Evolutionary conservation across 1,139 yeast species (phyloP), one percentile per base, ranked within the genome.

Genomic region (Yamadazyma friedrichii): DNA sequence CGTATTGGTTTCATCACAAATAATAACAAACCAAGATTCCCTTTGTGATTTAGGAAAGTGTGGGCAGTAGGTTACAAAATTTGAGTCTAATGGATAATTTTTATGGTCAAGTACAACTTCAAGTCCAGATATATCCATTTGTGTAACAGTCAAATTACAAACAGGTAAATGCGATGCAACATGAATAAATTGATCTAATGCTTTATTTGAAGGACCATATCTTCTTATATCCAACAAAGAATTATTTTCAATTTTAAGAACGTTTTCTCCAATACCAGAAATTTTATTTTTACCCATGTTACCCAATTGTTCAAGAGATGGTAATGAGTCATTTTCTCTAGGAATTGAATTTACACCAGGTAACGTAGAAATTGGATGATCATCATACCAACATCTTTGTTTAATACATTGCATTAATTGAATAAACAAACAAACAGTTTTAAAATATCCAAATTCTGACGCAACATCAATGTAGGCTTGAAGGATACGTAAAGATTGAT

Each of bases 401-500:
- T 94, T 93, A 43, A 93, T 73, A 64, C 95, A 82, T 54, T 85
- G 91, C 94, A 93, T 84, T 42, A 88, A 66, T 48, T 70, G 71
- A 31, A 91, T 75, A 47, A 88, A 73, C 43, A 70, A 72, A 51
- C 80, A 46, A 1, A 83, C 85, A 0, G 88, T 76, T 3, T 74
- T 58, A 35, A 82, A 68, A 54, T 79, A 84, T 0, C 96, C 96
- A 55, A 83, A 58, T 53, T 93, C 97, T 1, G 96, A 81, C 2
- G 95, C 82, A 15, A 88, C 88, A 60, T 94, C 98, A 45, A 93
- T 84, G 51, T 79, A 86, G 0, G 98, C 97, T 57, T 93, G 98
- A 43, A 89, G 67, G 48, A 93, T 85, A 77, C 98, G 96, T 54
- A 94, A 71, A 4, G 95, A 81, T 64, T 93, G 98, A 56, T 93